Evolutionary conservation across 352 stramenopile species (phyloP), one percentile per base, ranked within the genome.

Genomic region (Globisporangium canariense): DNA sequence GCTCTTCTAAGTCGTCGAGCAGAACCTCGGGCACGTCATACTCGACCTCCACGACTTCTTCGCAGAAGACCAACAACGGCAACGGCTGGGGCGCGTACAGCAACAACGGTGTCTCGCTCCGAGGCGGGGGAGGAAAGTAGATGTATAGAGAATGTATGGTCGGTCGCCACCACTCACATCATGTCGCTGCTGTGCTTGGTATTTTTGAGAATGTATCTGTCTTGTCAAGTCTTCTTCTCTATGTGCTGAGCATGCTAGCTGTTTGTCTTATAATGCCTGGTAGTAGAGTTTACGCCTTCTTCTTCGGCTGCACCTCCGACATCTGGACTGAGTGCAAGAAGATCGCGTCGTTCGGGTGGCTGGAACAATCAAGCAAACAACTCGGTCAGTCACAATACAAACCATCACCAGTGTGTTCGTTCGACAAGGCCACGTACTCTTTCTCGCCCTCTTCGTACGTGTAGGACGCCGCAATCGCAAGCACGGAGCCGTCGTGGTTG

Each of bases 391-490:
- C 16, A 46, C 14, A 20, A 13, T 41, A 52, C 47, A 38, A 41
- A 41, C 36, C 36, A 41, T 18, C 36, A 41, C 36, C 7, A 41
- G 9, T 11, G 36, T 16, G 10, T 41, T 41, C 9, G 36, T 41
- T 11, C 9, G 13, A 11, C 16, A 14, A 41, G 45, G 4, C 2
- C 45, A 82, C 82, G 61, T 77, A 92, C 88, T 98, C 95, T 70
- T 97, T 96, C 66, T 99, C 96, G 32, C 97, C 97, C 70, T 98
- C 89, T 77, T 99, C 97, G 77, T 98, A 99, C 4, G 96, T 99
- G 81, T 99, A 99, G 30, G 90, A 98, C 54, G 88, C 83, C 0
- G 97, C 96, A 58, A 99, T 88, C 16, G 97, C 97, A 28, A 99
- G 79, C 58, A 97, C 73, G 0, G 78, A 91, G 58, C 97, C 97